Percentiles rank a stretch among this genome's conserved stretches.
phyloP scores from a whole-genome alignment of 2,329 filamentous ascomycete species.

The Diaporthe helianthi region DNA sequence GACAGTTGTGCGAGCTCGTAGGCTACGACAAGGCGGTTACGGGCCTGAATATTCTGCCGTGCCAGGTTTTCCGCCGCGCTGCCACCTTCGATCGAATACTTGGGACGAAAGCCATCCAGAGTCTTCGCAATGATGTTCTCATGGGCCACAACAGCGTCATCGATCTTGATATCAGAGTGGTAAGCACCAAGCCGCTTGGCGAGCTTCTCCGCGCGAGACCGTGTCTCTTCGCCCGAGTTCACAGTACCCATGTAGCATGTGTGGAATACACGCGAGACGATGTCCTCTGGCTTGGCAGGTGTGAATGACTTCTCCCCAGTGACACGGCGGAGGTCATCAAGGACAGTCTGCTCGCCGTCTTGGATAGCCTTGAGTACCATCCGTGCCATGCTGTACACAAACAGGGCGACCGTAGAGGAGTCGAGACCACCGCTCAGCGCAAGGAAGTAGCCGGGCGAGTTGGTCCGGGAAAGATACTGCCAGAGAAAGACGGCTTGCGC shows the following conservation, averaged over 20 bases:
- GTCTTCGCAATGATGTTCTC: conserved; percentile 41
- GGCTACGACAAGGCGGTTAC: conserved; percentile 68
- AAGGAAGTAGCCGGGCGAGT: conserved; percentile 36
- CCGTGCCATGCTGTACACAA: conserved; percentile 37
- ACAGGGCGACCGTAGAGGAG: conserved; percentile 36
- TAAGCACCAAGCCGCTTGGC: conserved; percentile 68
- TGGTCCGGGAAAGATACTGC: conserved; percentile 36
- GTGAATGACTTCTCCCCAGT: conserved; percentile 33
- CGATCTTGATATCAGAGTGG: conserved; percentile 76
- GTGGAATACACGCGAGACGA: conserved; percentile 35
- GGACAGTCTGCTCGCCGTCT: conserved; percentile 33
- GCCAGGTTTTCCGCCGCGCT: conserved; percentile 64
- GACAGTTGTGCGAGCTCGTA: conserved; percentile 70
- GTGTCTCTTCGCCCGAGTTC: conserved; percentile 65
- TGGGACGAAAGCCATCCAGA: conserved; percentile 41
- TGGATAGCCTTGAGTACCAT: conserved; percentile 34
- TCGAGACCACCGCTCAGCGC: conserved; percentile 37
- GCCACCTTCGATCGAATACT: conserved; percentile 65
- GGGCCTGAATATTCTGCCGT: conserved; percentile 73
- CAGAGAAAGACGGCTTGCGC: conserved; percentile 39
- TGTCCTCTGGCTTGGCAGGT: conserved; percentile 34
- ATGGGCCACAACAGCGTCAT: conserved; percentile 67
- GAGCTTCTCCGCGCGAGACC: conserved; percentile 66
- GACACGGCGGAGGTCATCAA: conserved; percentile 34
- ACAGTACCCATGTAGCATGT: conserved; percentile 68